These are phyloP conservation scores for Cladobotryum mycophilum DNA, from an alignment of 2,329 filamentous ascomycete genomes.

Conservation along the genomic window DNA sequence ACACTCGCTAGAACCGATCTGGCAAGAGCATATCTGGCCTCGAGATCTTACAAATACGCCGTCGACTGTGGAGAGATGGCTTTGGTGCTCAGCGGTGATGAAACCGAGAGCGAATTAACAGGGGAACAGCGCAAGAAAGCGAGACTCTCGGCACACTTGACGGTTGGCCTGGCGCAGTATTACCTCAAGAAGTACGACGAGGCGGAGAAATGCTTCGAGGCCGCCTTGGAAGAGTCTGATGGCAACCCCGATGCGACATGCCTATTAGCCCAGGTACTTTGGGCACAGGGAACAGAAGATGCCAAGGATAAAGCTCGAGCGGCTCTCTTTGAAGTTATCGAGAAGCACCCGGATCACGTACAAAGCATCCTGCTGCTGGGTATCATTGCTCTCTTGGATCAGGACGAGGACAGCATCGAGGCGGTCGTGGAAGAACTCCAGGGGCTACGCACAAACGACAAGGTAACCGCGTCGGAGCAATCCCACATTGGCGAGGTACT, in stretches of 20 bases:
- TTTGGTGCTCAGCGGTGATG: constrained; percentile 69
- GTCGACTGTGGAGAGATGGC: constrained; percentile 76
- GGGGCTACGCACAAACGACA: constrained; percentile 60
- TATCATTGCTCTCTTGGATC: constrained; percentile 74
- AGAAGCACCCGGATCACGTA: constrained; percentile 67
- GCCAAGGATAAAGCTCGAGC: constrained; percentile 71
- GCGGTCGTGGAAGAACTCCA: constrained; percentile 76
- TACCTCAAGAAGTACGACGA: constrained; percentile 58
- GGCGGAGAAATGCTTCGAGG: constrained; percentile 73
- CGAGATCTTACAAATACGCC: constrained; percentile 58
- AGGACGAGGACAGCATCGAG: constrained; percentile 70
- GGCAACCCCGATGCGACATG: constrained; percentile 79
- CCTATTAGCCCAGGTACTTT: constrained; percentile 82
- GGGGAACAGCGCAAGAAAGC: constrained; percentile 61
- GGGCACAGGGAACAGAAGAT: constrained; percentile 74
- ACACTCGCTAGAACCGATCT: constrained; percentile 82
- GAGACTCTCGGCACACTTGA: constrained; percentile 78
- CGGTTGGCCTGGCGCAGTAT: constrained; percentile 76
- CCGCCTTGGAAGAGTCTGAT: constrained; percentile 69
- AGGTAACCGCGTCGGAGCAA: constrained; percentile 57
- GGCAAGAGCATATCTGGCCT: constrained; percentile 73
- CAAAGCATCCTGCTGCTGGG: constrained; percentile 76
- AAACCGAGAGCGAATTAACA: constrained; percentile 59
- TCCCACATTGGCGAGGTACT: constrained; percentile 67
- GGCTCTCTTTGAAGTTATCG: constrained; percentile 74